Percentiles rank a stretch among this genome's conserved stretches.
Conservation (phyloP, 2,329 filamentous ascomycete genomes). For the Aspergillus hiratsukae region DNA sequence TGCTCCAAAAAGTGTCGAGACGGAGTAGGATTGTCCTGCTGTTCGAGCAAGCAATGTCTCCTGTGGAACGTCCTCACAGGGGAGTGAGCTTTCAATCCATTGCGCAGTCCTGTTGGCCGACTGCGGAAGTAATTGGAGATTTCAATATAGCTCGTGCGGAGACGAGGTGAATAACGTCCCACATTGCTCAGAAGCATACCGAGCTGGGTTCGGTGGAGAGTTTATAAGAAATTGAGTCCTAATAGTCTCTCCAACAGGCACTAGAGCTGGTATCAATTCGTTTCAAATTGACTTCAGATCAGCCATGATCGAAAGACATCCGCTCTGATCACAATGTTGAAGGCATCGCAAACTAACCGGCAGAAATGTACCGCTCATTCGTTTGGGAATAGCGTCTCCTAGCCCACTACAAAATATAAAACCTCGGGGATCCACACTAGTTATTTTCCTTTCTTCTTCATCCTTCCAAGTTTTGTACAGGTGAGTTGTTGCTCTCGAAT, state of each 20-base stretch:
- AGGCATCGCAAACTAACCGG: constrained; percentile 8
- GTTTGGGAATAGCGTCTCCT: constrained; percentile 19
- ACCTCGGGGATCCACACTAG: constrained; percentile 16
- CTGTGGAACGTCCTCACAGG: constrained; percentile 19
- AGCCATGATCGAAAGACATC: neutral
- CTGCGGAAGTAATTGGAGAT: constrained; percentile 35
- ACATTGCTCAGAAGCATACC: constrained; percentile 21
- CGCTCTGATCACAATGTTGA: constrained; percentile 2
- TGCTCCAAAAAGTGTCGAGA: constrained; percentile 32
- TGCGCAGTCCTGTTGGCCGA: constrained; percentile 10
- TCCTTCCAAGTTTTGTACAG: constrained; percentile 99
- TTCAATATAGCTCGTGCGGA: constrained; percentile 34
- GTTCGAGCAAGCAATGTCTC: constrained; percentile 19
- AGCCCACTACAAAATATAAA: constrained; percentile 22
- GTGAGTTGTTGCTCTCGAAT: constrained; percentile 55
- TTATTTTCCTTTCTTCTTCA: constrained; percentile 59
- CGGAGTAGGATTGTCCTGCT: constrained; percentile 6
- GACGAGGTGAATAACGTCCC: constrained; percentile 20
- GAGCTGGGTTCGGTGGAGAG: neutral
- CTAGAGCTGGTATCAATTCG: neutral
- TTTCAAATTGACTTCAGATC: neutral
- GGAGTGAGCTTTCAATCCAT: constrained; percentile 4
- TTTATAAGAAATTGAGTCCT: neutral
- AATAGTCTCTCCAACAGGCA: neutral
- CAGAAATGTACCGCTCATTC: constrained; percentile 18